Percentiles rank a stretch among this genome's conserved stretches.
These are phyloP conservation scores for Pterocarpus santalinus DNA, from an alignment of 306 rosid species.

Conservation along the genomic window DNA sequence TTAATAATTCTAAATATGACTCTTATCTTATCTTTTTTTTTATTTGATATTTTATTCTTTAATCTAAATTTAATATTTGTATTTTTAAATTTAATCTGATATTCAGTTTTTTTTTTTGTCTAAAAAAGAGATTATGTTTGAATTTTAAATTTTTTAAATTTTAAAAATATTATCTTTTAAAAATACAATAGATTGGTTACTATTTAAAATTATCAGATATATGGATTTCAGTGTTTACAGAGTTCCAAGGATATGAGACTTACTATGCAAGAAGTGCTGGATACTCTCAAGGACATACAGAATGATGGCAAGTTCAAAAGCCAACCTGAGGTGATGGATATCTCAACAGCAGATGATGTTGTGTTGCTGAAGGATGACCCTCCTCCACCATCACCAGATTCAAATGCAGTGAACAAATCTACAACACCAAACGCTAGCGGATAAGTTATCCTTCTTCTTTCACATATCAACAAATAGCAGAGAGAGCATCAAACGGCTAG, in stretches of 20 bases:
- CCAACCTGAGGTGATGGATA: constrained; percentile 61
- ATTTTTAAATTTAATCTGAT: no score
- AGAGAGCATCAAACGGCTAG: constrained; percentile 5
- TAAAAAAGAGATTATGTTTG: no score
- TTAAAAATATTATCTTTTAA: no score
- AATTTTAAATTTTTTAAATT: no score
- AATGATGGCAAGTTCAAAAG: constrained; percentile 48
- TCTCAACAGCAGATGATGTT: constrained; percentile 53
- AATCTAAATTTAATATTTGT: no score
- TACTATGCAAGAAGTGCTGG: constrained; percentile 66
- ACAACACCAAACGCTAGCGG: constrained; percentile 62
- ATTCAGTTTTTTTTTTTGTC: no score
- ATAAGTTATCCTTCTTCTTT: constrained; percentile 35
- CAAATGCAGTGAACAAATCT: constrained; percentile 42
- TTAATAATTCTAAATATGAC: no score
- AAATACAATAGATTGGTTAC: no score
- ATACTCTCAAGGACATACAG: constrained; percentile 59
- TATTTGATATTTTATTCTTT: no score
- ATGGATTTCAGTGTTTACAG: constrained; percentile 80
- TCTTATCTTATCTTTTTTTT: no score
- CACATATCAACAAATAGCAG: constrained; percentile 13
- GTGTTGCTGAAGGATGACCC: constrained; percentile 60
- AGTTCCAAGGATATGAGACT: constrained; percentile 72
- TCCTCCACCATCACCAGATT: constrained; percentile 50
- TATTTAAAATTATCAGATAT: no score